Evolutionary conservation across 257 asterid genomes (phyloP).

Genomic region (Datura wrightii): DNA sequence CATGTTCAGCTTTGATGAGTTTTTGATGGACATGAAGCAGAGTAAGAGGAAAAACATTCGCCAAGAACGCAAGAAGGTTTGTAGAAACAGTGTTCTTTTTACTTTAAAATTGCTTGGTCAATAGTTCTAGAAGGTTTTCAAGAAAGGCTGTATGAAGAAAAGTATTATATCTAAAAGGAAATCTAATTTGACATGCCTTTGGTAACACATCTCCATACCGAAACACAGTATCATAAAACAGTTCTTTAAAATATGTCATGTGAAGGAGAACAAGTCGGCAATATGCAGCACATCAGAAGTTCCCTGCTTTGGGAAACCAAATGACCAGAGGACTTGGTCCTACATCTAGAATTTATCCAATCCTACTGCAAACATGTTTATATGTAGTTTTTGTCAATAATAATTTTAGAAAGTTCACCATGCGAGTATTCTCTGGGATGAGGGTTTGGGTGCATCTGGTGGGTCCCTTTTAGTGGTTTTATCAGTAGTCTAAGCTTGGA

Average conservation of each 20-base stretch:
- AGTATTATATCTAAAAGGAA: not conserved
- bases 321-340: conserved; percentile 21
- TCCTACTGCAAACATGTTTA: not conserved
- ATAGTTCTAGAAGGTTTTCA: conserved; percentile 9
- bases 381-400: not conserved
- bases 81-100: conserved; percentile 31
- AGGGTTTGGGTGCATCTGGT: not conserved
- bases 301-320: not conserved
- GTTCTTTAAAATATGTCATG: not conserved
- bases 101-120: conserved; percentile 7
- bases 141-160: not conserved
- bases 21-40: conserved; percentile 98
- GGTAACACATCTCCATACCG: not conserved
- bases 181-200: not conserved
- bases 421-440: not conserved
- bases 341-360: not conserved
- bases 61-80: conserved; percentile 97
- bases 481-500: not conserved
- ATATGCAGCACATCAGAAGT: not conserved
- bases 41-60: conserved; percentile 94
- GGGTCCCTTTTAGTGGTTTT: not conserved
- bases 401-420: not conserved
- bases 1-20: conserved; percentile 82
- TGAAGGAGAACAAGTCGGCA: not conserved
- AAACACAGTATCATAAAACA: not conserved